Percentiles rank a stretch among this genome's conserved stretches.
Evolutionary conservation across 2,329 filamentous ascomycete species (phyloP).

Genomic region (Calonectria pteridis): DNA sequence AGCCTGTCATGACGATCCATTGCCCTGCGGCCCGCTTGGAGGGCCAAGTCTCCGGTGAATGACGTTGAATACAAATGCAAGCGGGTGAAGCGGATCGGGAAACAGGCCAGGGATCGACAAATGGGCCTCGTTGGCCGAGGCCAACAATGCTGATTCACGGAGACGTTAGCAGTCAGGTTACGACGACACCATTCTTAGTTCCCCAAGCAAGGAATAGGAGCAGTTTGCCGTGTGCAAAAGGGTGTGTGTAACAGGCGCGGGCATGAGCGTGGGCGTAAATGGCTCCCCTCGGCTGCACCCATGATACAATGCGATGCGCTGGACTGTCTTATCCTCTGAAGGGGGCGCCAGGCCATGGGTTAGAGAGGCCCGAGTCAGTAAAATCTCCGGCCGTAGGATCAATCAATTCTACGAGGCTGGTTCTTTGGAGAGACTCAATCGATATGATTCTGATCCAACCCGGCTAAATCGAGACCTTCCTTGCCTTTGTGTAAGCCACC

Average conservation of each 20-base stretch:
- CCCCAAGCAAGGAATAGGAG: constrained; percentile 13
- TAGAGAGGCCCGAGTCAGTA: constrained; percentile 26
- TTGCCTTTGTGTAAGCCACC: constrained; percentile 34
- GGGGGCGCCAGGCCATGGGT: constrained; percentile 20
- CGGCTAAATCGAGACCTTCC: constrained; percentile 42
- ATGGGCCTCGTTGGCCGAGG: constrained; percentile 28
- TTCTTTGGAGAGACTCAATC: constrained; percentile 28
- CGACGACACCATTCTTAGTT: not conserved
- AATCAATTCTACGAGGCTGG: constrained; percentile 1
- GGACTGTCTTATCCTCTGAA: constrained; percentile 17
- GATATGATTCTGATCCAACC: constrained; percentile 28
- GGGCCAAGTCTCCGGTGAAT: constrained; percentile 27
- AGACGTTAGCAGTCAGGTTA: constrained; percentile 9
- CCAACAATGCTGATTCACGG: constrained; percentile 13
- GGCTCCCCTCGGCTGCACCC: not conserved
- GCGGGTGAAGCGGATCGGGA: constrained; percentile 39
- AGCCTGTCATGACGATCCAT: constrained; percentile 35
- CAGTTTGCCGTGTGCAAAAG: not conserved
- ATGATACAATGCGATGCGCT: constrained; percentile 1
- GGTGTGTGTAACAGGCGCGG: not conserved
- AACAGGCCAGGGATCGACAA: constrained; percentile 44
- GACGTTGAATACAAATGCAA: constrained; percentile 41
- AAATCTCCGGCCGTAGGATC: constrained; percentile 33
- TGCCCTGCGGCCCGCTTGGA: constrained; percentile 25
- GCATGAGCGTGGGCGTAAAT: constrained; percentile 11